Conservation (phyloP, 2,329 filamentous ascomycete genomes). For the Chaetomium sp. region DNA sequence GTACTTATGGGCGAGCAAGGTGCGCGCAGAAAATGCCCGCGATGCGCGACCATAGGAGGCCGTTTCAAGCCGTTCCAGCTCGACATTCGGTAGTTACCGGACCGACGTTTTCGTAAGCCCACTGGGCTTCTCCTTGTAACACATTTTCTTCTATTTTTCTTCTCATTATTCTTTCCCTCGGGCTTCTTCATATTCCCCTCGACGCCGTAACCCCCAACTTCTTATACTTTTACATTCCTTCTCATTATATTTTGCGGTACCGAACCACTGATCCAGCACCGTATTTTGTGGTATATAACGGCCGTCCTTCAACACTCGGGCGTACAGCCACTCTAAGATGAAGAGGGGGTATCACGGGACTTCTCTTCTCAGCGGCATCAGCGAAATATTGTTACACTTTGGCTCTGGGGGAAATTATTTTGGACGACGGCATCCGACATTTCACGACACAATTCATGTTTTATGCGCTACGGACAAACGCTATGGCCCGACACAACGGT, state of each 20-base stretch:
- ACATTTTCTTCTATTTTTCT: not conserved
- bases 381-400: no score
- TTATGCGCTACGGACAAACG: not conserved
- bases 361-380: no score
- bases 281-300: not conserved
- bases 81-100: slow-evolving; percentile 47
- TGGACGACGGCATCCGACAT: not conserved
- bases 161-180: slow-evolving; percentile 11
- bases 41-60: slow-evolving; percentile 71
- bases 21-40: slow-evolving; percentile 68
- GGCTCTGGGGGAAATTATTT: not conserved
- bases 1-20: slow-evolving; percentile 70
- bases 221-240: slow-evolving; percentile 9
- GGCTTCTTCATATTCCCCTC: not conserved
- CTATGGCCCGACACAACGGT: no score
- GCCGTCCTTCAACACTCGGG: not conserved
- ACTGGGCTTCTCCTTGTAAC: not conserved
- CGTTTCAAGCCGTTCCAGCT: slow-evolving; percentile 81
- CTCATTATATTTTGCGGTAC: not conserved
- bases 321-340: not conserved
- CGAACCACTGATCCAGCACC: not conserved
- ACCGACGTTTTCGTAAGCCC: not conserved
- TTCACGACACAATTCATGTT: not conserved
- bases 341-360: not conserved
- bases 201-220: not conserved